Conservation (phyloP, 2,329 filamentous ascomycete species). For the Fusarium euwallaceae region DNA sequence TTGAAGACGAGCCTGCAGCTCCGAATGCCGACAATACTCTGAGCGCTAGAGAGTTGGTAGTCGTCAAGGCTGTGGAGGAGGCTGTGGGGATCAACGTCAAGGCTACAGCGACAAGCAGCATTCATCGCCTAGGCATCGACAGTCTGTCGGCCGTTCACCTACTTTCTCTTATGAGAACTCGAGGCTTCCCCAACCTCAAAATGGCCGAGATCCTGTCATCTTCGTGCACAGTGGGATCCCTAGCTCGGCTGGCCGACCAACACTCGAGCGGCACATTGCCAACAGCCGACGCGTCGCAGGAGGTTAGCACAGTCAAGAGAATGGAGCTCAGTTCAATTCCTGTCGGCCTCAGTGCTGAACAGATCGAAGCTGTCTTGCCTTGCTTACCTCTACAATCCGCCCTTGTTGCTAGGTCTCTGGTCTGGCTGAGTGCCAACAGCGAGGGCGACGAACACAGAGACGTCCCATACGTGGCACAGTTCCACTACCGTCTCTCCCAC, state of each 20-base stretch:
- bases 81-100: conserved; percentile 7
- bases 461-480: conserved; percentile 28
- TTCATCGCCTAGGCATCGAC: conserved; percentile 23
- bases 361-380: conserved; percentile 14
- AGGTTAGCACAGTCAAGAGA: too few species aligned
- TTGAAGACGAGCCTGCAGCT: neutral
- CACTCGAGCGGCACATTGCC: neutral
- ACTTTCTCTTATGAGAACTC: neutral
- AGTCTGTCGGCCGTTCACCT: conserved; percentile 26
- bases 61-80: conserved; percentile 5
- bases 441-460: neutral
- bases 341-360: neutral
- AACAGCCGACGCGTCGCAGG: too few species aligned
- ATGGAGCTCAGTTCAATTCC: too few species aligned
- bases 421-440: conserved; percentile 4
- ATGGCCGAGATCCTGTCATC: conserved; percentile 1
- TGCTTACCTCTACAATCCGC: conserved; percentile 30
- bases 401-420: conserved; percentile 13
- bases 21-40: neutral
- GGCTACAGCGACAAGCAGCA: neutral
- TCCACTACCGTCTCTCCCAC: conserved; percentile 10
- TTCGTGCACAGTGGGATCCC: neutral
- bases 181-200: conserved; percentile 6
- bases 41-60: neutral
- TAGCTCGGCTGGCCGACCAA: neutral